Evolutionary conservation across 345 rosid species (phyloP).

Genomic region (Eucalyptus marginata): DNA sequence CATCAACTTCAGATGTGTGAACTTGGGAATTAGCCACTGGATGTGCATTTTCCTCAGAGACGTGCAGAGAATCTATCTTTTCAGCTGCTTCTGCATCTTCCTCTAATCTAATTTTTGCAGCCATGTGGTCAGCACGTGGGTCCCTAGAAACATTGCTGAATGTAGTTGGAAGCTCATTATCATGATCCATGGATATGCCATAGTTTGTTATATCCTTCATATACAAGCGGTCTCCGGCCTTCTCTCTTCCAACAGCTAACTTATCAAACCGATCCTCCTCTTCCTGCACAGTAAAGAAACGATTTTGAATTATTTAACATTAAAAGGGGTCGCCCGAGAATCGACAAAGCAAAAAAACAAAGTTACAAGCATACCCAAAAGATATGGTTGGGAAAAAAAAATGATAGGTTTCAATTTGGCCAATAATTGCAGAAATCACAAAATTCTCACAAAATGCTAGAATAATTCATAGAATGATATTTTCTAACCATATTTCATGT

Average conservation of each 20-base stretch:
- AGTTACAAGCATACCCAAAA: neutral
- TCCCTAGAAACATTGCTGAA: conserved; percentile 23
- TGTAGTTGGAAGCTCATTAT: conserved; percentile 16
- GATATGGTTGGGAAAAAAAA: neutral
- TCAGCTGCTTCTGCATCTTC: conserved; percentile 64
- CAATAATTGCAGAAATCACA: neutral
- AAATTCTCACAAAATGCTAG: neutral
- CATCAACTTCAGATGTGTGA: conserved; percentile 16
- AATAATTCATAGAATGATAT: neutral
- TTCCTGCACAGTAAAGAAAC: conserved; percentile 24
- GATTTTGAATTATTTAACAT: neutral
- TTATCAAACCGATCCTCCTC: conserved; percentile 85
- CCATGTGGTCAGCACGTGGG: conserved; percentile 54
- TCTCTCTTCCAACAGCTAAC: conserved; percentile 58
- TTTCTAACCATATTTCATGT: neutral
- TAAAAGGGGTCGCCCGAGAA: neutral
- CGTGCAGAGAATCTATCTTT: conserved; percentile 5
- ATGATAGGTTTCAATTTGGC: neutral
- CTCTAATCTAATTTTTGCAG: conserved; percentile 61
- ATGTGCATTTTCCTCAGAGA: conserved; percentile 1
- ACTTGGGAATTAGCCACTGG: neutral
- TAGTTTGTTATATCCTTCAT: conserved; percentile 24
- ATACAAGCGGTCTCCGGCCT: conserved; percentile 32
- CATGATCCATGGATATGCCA: conserved; percentile 25
- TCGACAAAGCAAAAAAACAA: neutral